Base-by-base conservation (phyloP, 805 yeast genomes). In the Pichia membranifaciens region DNA sequence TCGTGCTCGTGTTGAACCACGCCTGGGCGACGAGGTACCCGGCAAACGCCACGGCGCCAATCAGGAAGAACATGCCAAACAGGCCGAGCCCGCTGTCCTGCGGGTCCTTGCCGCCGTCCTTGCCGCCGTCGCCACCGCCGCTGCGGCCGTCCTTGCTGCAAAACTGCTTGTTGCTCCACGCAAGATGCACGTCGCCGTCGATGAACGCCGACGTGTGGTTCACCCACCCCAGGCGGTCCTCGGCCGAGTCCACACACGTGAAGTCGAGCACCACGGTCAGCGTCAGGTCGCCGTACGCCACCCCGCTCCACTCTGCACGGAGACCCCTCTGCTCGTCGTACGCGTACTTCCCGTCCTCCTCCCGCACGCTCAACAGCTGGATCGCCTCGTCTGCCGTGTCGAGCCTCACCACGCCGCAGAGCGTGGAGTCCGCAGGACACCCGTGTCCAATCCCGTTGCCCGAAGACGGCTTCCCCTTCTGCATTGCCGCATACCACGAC, bases 11-110 rank as follows among this genome's bases (percentile, higher is more conserved):
- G 63, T 82, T 79, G 54, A 82, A 72, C 87, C 89, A 84, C 1
- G 89, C 86, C 31, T 83, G 83, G 22, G 81, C 81, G 45, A 82
- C 76, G 21, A 84, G 76, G 64, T 87, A 90, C 37, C 80, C 79
- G 40, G 88, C 81, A 56, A 85, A 73, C 40, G 76, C 75, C 31
- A 91, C 65, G 16, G 87, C 86, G 54, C 82, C 65, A 50, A 89
- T 67, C 55, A 90, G 81, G 60, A 90, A 87, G 9, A 88, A 58
- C 82, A 91, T 87, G 2, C 89, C 78, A 61, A 90, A 78, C 75
- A 90, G 78, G 45, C 95, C 93, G 82, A 91, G 81, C 49, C 82
- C 79, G 58, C 38, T 33, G n/a, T 62, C 67, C 10, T 18, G 7
- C 15, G 4, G 17, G 25, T 31, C 18, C 12, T 43, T 20, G 8